A percentile compares a stretch with the other conserved stretches of the same genome.
These are phyloP conservation scores for Crithidia bombi DNA, from an alignment of 208 protist genomes.

Conservation along the genomic window DNA sequence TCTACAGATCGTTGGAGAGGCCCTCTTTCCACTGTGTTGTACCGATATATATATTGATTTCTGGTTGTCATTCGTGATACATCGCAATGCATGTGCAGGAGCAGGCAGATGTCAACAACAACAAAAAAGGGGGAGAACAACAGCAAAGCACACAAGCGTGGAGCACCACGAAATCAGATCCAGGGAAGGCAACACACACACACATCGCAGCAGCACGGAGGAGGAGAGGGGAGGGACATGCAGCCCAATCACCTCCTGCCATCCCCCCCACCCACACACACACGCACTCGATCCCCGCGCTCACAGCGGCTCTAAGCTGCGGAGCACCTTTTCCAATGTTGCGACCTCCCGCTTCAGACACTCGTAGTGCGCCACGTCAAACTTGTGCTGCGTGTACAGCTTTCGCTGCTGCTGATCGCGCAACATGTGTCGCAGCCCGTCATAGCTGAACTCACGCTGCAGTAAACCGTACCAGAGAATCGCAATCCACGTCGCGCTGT, in stretches of 20 bases:
- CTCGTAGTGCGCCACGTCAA: constrained; percentile 43
- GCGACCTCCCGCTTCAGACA: constrained; percentile 51
- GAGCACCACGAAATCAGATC: constrained; percentile 10
- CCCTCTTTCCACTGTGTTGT: no score
- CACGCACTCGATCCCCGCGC: no score
- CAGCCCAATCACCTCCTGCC: no score
- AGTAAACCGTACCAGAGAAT: constrained; percentile 68
- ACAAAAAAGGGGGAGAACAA: not conserved
- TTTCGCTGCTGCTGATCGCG: constrained; percentile 9
- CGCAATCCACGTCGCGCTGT: constrained; percentile 72
- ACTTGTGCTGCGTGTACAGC: constrained; percentile 34
- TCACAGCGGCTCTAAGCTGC: constrained; percentile 41
- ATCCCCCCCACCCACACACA: not conserved
- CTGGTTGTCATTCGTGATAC: no score
- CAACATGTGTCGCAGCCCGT: constrained; percentile 40
- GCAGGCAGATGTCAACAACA: no score
- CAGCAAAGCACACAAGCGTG: not conserved
- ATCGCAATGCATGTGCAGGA: no score
- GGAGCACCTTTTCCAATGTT: constrained; percentile 39
- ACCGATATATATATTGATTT: no score
- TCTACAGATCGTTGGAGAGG: no score
- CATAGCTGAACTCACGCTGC: constrained; percentile 60
- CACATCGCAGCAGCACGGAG: not conserved
- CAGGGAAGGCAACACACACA: constrained; percentile 5
- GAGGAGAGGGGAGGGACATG: no score